phyloP scores from a whole-genome alignment of 2,329 filamentous ascomycete species.

The Fusarium keratoplasticum region DNA sequence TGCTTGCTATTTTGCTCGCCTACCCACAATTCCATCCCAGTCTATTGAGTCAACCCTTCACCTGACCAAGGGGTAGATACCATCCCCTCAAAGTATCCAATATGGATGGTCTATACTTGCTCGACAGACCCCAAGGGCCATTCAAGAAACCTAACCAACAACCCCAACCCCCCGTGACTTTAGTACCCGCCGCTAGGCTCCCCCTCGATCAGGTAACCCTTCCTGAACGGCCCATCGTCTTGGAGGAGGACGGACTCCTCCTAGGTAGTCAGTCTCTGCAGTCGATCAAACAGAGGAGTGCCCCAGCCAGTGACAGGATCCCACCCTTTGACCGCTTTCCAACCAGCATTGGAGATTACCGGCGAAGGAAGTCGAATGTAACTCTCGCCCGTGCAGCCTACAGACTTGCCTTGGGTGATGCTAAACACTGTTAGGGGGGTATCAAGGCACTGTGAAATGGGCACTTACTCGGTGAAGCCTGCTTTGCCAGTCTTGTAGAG shows the following conservation, averaged over 20 bases:
- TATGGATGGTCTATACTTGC: not conserved
- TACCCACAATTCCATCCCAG: not conserved
- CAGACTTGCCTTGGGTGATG: constrained; percentile 50
- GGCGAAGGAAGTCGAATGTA: constrained; percentile 41
- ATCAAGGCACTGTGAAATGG: fast-evolving
- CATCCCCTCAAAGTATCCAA: not conserved
- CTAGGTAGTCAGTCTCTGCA: constrained; percentile 40
- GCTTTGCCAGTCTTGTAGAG: constrained; percentile 57
- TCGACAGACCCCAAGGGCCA: not conserved
- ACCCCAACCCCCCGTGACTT: not conserved
- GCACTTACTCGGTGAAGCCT: constrained; percentile 52
- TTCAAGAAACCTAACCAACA: not conserved
- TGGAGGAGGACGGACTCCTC: not conserved
- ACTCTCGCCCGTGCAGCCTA: constrained; percentile 48
- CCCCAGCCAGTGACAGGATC: constrained; percentile 57
- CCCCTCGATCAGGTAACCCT: not conserved
- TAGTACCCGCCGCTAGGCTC: not conserved
- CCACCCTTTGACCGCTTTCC: constrained; percentile 49
- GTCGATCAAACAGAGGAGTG: constrained; percentile 56
- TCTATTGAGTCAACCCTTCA: not conserved
- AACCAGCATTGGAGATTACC: constrained; percentile 43
- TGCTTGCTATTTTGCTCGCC: not conserved
- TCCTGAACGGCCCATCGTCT: not conserved
- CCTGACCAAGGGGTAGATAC: too few species aligned
- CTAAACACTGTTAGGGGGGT: constrained; percentile 32